phyloP scores from a whole-genome alignment of 768 basidiomycete genomes.

The Pleurotus giganteus region DNA sequence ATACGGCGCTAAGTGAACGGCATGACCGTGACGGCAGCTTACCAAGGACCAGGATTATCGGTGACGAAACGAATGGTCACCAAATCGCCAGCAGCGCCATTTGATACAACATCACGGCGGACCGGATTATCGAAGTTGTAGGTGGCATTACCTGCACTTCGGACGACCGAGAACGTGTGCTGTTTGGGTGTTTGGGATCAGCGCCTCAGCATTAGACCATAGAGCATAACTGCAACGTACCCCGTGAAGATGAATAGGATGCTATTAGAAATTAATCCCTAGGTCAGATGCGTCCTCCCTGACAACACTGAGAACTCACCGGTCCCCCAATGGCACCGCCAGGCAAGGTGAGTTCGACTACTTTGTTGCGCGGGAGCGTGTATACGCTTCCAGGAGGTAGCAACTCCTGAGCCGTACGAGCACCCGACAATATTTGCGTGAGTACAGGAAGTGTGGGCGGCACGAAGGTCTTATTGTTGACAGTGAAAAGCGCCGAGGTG shows the following conservation, averaged over 20 bases:
- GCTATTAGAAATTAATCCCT: too few species aligned
- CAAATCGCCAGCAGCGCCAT: constrained; percentile 26
- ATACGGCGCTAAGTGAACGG: not conserved
- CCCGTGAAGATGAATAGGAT: constrained; percentile 41
- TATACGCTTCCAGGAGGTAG: constrained; percentile 30
- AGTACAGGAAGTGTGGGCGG: constrained; percentile 35
- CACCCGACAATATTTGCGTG: constrained; percentile 39
- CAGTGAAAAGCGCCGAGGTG: constrained; percentile 16
- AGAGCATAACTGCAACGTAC: constrained; percentile 25
- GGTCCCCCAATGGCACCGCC: constrained; percentile 21
- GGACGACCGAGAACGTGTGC: constrained; percentile 38
- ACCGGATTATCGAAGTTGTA: constrained; percentile 50
- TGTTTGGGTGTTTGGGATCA: too few species aligned
- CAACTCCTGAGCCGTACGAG: constrained; percentile 25
- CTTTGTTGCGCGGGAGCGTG: constrained; percentile 30
- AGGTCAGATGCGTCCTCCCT: not conserved
- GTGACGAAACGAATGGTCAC: constrained; percentile 54
- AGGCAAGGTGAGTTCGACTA: constrained; percentile 36
- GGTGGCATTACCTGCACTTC: constrained; percentile 28
- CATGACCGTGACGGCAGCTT: too few species aligned
- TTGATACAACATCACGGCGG: constrained; percentile 47
- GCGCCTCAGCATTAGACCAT: too few species aligned
- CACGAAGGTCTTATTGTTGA: constrained; percentile 21
- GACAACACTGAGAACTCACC: constrained; percentile 15
- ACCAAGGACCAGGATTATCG: constrained; percentile 60